These are phyloP conservation scores for Trichophaea hybrida DNA, from an alignment of 2,329 filamentous ascomycete genomes.

Conservation along the genomic window DNA sequence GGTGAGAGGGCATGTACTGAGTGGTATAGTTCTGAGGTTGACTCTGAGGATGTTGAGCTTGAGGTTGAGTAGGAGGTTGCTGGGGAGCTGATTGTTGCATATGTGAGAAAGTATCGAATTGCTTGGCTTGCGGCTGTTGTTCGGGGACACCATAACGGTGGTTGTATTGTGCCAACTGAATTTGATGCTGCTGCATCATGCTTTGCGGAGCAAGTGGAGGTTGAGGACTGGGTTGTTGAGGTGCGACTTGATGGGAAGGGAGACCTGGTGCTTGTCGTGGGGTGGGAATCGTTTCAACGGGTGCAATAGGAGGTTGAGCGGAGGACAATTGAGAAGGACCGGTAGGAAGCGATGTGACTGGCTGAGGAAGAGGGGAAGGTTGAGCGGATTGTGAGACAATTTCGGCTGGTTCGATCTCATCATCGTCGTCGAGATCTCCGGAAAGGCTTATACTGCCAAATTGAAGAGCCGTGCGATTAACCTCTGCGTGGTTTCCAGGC, in stretches of 20 bases:
- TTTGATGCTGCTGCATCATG: conserved; percentile 28
- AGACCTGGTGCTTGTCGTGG: conserved; percentile 42
- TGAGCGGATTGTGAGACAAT: conserved; percentile 85
- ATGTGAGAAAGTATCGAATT: conserved; percentile 75
- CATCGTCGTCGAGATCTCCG: conserved; percentile 61
- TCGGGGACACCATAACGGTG: conserved; percentile 52
- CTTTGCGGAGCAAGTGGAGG: conserved; percentile 31
- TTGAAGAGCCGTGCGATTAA: conserved; percentile 84
- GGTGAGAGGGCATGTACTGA: conserved; percentile 38
- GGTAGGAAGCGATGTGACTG: conserved; percentile 60
- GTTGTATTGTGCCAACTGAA: conserved; percentile 43
- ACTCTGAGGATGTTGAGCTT: conserved; percentile 41
- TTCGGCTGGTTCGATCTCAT: conserved; percentile 89
- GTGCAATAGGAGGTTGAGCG: conserved; percentile 39
- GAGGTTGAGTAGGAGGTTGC: conserved; percentile 41
- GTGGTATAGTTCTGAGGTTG: conserved; percentile 51
- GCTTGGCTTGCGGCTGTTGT: conserved; percentile 53
- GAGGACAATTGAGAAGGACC: conserved; percentile 27
- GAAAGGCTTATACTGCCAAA: conserved; percentile 92
- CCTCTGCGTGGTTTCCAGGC: conserved; percentile 78
- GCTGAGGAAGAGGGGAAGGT: conserved; percentile 63
- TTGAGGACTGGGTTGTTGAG: conserved; percentile 27
- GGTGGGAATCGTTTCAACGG: conserved; percentile 42
- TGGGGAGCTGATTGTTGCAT: conserved; percentile 40
- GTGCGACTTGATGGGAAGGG: conserved; percentile 33